phyloP scores from a whole-genome alignment of 352 stramenopile species.

The Phytophthora colocasiae region DNA sequence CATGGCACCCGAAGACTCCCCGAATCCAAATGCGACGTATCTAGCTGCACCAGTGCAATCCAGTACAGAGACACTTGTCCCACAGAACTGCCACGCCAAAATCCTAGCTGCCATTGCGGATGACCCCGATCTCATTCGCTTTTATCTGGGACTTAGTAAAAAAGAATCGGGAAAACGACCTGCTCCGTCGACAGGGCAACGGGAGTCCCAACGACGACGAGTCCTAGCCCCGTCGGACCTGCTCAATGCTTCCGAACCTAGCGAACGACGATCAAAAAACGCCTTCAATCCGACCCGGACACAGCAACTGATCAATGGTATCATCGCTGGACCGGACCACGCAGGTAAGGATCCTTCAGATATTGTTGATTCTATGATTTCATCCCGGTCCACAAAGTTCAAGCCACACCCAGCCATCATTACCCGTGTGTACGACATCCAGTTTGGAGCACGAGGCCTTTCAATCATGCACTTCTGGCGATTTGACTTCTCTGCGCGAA shows the following conservation, averaged over 20 bases:
- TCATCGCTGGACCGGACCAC: neutral
- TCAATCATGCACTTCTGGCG: conserved; percentile 17
- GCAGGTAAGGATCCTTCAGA: conserved; percentile 14
- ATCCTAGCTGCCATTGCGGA: neutral
- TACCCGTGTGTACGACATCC: conserved; percentile 4
- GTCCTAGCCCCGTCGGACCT: conserved; percentile 3
- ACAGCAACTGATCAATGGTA: conserved; percentile 1
- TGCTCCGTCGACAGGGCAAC: neutral
- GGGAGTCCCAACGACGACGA: neutral
- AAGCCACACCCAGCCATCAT: conserved; percentile 23
- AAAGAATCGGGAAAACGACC: neutral
- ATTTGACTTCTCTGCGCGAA: conserved; percentile 19
- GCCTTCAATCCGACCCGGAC: neutral
- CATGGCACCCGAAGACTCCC: neutral
- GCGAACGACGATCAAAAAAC: neutral
- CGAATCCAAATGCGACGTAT: neutral
- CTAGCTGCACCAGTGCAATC: neutral
- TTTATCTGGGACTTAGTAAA: neutral
- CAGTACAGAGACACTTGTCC: neutral
- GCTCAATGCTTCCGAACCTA: neutral
- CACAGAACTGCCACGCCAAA: neutral
- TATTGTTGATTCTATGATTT: conserved; percentile 18
- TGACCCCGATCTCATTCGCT: neutral
- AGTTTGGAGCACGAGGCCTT: conserved; percentile 14
- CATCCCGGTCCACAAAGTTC: conserved; percentile 21